These are phyloP conservation scores for Blepharisma undulans DNA, from an alignment of 169 alveolate genomes.

Conservation along the genomic window DNA sequence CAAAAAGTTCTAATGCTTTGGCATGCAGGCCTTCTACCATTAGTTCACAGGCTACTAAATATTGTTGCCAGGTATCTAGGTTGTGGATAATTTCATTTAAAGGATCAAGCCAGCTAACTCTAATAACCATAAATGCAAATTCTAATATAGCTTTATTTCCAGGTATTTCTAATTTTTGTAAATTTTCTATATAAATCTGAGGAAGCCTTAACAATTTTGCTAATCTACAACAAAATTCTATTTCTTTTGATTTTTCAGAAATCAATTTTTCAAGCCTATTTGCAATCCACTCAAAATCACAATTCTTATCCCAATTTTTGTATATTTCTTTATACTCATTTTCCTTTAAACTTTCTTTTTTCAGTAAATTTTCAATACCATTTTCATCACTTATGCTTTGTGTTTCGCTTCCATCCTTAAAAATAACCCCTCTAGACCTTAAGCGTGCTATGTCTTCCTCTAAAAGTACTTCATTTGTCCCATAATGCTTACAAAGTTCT, in stretches of 20 bases:
- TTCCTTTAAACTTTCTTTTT: background rate
- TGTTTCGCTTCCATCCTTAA: background rate
- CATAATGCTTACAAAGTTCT: slow-evolving; percentile 10
- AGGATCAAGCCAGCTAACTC: slow-evolving; percentile 1
- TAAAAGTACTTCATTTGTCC: background rate
- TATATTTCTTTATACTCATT: slow-evolving; percentile 1
- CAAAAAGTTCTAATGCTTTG: background rate
- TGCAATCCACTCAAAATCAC: background rate
- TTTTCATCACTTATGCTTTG: background rate
- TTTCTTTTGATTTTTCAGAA: background rate
- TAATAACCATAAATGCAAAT: background rate
- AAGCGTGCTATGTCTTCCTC: background rate
- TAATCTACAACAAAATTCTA: background rate
- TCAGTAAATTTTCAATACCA: background rate
- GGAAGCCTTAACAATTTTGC: background rate
- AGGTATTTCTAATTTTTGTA: background rate
- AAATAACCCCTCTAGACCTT: background rate
- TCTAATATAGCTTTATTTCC: background rate
- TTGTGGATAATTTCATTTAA: background rate
- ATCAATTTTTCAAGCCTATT: background rate
- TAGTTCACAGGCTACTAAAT: slow-evolving; percentile 1
- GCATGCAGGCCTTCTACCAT: background rate
- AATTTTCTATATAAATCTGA: background rate
- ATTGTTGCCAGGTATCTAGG: slow-evolving; percentile 5
- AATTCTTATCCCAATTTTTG: background rate